Evolutionary conservation across 2,329 filamentous ascomycete species (phyloP).

Genomic region (Fusarium fracticaudum): DNA sequence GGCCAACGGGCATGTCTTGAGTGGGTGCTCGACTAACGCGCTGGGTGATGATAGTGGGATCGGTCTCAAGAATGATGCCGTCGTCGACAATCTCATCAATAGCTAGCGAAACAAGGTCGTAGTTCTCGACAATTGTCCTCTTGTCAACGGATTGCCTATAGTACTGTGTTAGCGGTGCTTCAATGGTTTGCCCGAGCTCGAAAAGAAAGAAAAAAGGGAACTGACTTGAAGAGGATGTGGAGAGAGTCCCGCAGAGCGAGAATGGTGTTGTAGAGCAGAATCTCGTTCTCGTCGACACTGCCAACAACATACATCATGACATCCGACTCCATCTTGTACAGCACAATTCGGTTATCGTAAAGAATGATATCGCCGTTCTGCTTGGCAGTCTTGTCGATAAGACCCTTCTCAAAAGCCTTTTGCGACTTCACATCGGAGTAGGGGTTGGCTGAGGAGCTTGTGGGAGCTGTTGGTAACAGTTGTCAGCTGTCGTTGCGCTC

Average conservation of each 20-base stretch:
- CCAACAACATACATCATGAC: constrained; percentile 97
- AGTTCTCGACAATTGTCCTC: constrained; percentile 97
- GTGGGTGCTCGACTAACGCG: constrained; percentile 91
- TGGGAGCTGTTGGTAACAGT: constrained; percentile 42
- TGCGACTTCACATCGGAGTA: constrained; percentile 93
- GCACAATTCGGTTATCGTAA: constrained; percentile 94
- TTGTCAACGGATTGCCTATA: constrained; percentile 93
- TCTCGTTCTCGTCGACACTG: constrained; percentile 92
- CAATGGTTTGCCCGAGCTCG: neutral
- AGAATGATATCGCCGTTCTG: constrained; percentile 95
- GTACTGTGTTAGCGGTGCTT: constrained; percentile 11
- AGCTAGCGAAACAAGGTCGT: constrained; percentile 91
- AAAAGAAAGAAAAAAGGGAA: neutral
- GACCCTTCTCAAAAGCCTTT: constrained; percentile 95
- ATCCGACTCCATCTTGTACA: constrained; percentile 98
- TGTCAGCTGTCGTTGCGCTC: constrained; percentile 43
- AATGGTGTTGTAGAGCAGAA: constrained; percentile 93
- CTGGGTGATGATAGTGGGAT: constrained; percentile 92
- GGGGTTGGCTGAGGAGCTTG: constrained; percentile 71
- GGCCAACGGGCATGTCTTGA: constrained; percentile 91
- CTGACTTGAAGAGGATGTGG: constrained; percentile 91
- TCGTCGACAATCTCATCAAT: constrained; percentile 97
- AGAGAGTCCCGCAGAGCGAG: constrained; percentile 90
- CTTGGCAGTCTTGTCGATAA: constrained; percentile 95
- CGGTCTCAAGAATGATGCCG: constrained; percentile 96